Conservation (phyloP, 2,329 filamentous ascomycete species). For the Pseudocercospora fijiensis region DNA sequence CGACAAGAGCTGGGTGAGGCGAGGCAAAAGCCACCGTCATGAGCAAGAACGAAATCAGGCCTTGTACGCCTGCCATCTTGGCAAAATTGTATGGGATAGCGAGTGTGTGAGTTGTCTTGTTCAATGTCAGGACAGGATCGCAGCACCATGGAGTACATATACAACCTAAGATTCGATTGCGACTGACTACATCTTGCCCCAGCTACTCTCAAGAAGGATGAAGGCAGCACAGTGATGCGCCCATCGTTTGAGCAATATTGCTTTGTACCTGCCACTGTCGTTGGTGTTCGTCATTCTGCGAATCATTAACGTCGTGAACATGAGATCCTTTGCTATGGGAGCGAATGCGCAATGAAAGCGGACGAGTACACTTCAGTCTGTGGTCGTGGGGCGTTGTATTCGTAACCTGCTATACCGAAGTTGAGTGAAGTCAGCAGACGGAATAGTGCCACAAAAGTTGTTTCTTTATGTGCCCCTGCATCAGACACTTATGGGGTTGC, state of each 20-base stretch:
- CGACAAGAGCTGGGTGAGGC: not conserved
- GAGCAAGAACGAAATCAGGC: not conserved
- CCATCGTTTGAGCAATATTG: constrained; percentile 7
- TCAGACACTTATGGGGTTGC: constrained; percentile 11
- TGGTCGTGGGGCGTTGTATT: not conserved
- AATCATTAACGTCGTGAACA: not conserved
- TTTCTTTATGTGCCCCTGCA: constrained; percentile 15
- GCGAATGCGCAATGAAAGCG: not conserved
- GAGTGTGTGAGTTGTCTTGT: not conserved
- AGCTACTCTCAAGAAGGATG: not conserved
- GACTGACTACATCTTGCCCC: not conserved
- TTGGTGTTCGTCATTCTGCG: not conserved
- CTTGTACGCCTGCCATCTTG: not conserved
- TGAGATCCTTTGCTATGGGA: not conserved
- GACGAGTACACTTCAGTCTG: not conserved
- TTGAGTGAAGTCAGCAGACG: not conserved
- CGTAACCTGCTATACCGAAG: not conserved
- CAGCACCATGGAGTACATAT: not conserved
- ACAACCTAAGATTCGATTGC: not conserved
- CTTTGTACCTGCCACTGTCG: not conserved
- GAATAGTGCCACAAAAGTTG: not conserved
- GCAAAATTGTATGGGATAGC: not conserved
- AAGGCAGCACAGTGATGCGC: not conserved
- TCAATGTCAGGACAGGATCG: not conserved
- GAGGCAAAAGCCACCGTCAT: not conserved